A percentile compares a stretch with the other conserved stretches of the same genome.
These are phyloP conservation scores for Ustilago lituana DNA, from an alignment of 1,284 basidiomycete species.

Conservation along the genomic window DNA sequence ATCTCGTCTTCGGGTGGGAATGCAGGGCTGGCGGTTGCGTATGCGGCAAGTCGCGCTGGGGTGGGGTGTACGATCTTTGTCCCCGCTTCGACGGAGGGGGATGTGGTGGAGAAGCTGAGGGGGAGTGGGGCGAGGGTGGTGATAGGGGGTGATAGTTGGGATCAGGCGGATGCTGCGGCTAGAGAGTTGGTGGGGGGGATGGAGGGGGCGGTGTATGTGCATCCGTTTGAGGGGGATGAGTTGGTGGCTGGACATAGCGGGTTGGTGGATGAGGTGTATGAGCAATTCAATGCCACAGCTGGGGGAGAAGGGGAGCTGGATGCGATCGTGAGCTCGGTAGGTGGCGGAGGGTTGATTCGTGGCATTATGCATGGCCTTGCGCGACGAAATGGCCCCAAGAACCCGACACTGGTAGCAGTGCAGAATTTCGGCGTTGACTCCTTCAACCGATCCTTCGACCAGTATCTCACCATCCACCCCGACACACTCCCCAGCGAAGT, in stretches of 20 bases:
- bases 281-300: slow-evolving; percentile 4
- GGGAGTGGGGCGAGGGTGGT: slow-evolving; percentile 48
- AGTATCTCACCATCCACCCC: background rate
- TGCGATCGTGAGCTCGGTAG: slow-evolving; percentile 26
- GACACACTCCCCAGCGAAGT: slow-evolving; percentile 1
- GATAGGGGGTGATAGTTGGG: slow-evolving; percentile 28
- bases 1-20: slow-evolving; percentile 65
- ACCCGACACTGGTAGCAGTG: slow-evolving; percentile 36
- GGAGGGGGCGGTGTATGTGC: slow-evolving; percentile 47
- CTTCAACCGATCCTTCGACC: slow-evolving; percentile 43
- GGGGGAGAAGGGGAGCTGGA: background rate
- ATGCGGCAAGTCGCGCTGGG: slow-evolving; percentile 49
- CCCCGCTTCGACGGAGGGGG: slow-evolving; percentile 38
- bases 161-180: slow-evolving; percentile 41
- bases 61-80: slow-evolving; percentile 61
- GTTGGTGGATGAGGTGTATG: slow-evolving; percentile 39
- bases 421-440: slow-evolving; percentile 55
- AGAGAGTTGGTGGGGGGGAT: slow-evolving; percentile 17
- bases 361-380: slow-evolving; percentile 25
- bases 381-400: background rate
- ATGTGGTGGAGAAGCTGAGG: slow-evolving; percentile 44
- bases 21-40: slow-evolving; percentile 62
- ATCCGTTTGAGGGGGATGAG: slow-evolving; percentile 62
- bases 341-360: slow-evolving; percentile 32
- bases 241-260: slow-evolving; percentile 56